phyloP scores from a whole-genome alignment of 2,329 filamentous ascomycete species.

The Arthroderma sp. region DNA sequence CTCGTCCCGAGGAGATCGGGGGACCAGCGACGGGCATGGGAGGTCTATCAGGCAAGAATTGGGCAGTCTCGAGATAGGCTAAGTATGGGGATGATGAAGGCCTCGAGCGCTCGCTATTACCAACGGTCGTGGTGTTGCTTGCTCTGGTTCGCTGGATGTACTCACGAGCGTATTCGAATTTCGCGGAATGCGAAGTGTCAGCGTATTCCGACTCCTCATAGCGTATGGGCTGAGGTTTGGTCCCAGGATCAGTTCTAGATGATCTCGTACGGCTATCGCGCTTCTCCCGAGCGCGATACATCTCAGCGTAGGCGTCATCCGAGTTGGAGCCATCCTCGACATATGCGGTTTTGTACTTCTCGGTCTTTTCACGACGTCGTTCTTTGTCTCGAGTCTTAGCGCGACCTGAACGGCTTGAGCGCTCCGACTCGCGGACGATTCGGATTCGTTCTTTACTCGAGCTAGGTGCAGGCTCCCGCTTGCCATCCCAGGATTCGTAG shows the following conservation, averaged over 20 bases:
- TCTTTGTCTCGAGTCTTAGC: constrained; percentile 31
- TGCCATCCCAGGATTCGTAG: constrained; percentile 17
- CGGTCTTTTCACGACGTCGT: constrained; percentile 26
- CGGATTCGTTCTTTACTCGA: constrained; percentile 19
- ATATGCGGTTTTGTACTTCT: constrained; percentile 22
- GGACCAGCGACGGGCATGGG: constrained; percentile 19
- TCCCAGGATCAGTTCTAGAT: constrained; percentile 14
- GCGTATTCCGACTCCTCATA: constrained; percentile 17
- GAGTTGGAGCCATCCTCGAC: constrained; percentile 21
- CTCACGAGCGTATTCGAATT: constrained; percentile 16
- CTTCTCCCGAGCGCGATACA: not conserved
- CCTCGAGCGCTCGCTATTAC: constrained; percentile 15
- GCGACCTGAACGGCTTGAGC: constrained; percentile 21
- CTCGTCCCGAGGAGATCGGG: constrained; percentile 10
- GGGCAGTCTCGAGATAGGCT: constrained; percentile 14
- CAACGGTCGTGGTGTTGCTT: constrained; percentile 11
- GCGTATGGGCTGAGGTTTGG: constrained; percentile 12
- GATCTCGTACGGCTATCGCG: constrained; percentile 6
- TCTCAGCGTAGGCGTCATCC: constrained; percentile 14
- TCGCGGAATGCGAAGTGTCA: constrained; percentile 6
- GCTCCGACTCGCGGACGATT: constrained; percentile 18
- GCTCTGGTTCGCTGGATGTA: constrained; percentile 28
- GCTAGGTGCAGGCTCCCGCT: constrained; percentile 20
- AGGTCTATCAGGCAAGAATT: constrained; percentile 21
- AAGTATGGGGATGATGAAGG: constrained; percentile 19